Percentiles rank a stretch among this genome's conserved stretches.
These are phyloP conservation scores for Sugiyamaella smithiae DNA, from an alignment of 805 yeast species.

Conservation along the genomic window DNA sequence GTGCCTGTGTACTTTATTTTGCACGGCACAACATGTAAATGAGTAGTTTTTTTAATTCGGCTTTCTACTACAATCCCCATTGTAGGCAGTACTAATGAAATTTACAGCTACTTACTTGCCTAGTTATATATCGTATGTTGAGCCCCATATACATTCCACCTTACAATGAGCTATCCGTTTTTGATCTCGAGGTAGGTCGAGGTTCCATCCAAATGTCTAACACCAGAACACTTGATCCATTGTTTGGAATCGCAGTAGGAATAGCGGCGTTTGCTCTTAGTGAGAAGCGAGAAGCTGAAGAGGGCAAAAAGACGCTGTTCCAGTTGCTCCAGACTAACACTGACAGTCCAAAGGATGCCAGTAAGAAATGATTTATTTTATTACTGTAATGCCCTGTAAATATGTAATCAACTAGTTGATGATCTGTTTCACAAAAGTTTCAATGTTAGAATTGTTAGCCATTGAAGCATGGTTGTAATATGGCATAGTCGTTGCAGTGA, in stretches of 20 bases:
- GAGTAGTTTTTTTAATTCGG: constrained; percentile 5
- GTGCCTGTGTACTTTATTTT: constrained; percentile 28
- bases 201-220: too few species aligned
- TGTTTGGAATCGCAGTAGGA: constrained; percentile 22
- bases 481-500: too few species aligned
- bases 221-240: constrained; percentile 21
- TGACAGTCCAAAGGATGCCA: background rate
- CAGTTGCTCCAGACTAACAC: constrained; percentile 10
- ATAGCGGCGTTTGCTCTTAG: constrained; percentile 16
- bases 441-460: too few species aligned
- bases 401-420: too few species aligned
- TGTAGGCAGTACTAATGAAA: background rate
- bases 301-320: constrained; percentile 14
- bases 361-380: background rate
- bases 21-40: constrained; percentile 29
- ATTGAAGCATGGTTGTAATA: too few species aligned
- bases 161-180: background rate
- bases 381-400: too few species aligned
- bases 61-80: background rate
- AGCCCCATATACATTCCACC: too few species aligned
- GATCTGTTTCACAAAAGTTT: too few species aligned
- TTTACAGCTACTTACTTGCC: background rate
- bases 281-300: constrained; percentile 20
- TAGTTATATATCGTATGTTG: too few species aligned
- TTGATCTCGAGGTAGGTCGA: constrained; percentile 12